Percentiles rank a stretch among this genome's conserved stretches.
Conservation (phyloP, 202 grass and related monocot genomes). For the Bolboschoenoplectus hybrid region DNA sequence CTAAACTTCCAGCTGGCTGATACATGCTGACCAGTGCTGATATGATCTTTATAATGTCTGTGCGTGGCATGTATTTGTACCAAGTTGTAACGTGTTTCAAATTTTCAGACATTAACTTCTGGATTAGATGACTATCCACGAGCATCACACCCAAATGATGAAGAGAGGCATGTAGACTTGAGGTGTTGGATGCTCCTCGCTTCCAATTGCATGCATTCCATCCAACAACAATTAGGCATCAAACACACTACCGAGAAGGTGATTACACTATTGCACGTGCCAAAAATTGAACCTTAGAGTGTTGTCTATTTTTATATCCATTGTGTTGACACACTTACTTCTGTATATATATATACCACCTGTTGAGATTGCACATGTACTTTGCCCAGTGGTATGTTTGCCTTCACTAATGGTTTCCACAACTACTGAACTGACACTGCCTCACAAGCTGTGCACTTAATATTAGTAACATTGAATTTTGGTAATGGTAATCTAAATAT, state of each 20-base stretch:
- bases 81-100: neutral
- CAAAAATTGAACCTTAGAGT: neutral
- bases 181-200: conserved; percentile 97
- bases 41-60: conserved; percentile 15
- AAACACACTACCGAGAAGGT: conserved; percentile 70
- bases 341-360: neutral
- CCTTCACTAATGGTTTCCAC: neutral
- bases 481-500: conserved; percentile 4
- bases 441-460: conserved; percentile 12
- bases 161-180: conserved; percentile 89
- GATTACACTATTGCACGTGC: neutral
- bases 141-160: conserved; percentile 91
- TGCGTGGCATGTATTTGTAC: neutral
- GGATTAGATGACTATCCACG: conserved; percentile 97
- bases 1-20: neutral
- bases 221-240: conserved; percentile 70
- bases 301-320: neutral
- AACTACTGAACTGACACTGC: neutral
- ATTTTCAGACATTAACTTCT: conserved; percentile 85
- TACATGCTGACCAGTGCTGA: neutral
- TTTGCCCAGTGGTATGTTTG: neutral
- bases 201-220: conserved; percentile 86
- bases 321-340: too few relatives aligned
- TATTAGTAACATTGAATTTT: conserved; percentile 34
- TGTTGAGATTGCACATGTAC: neutral